Percentiles rank a stretch among this genome's conserved stretches.
phyloP scores from a whole-genome alignment of 495 filamentous ascomycete genomes.

The Rhizodiscina lignyota region DNA sequence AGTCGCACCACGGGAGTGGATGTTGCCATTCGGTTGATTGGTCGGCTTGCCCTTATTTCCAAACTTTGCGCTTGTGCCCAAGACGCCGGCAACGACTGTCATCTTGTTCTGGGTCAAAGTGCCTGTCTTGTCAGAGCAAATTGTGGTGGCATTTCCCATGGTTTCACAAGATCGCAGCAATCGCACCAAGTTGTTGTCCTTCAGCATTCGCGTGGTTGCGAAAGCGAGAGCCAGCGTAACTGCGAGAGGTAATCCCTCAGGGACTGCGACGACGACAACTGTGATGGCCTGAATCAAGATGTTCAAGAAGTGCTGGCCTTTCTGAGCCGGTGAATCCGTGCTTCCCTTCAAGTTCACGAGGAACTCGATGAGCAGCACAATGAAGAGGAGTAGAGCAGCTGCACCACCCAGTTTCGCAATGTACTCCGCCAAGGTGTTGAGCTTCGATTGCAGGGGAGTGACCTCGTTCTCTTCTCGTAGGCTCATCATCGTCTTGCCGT shows the following conservation, averaged over 20 bases:
- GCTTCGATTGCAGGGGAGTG: slow-evolving; percentile 85
- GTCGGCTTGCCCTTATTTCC: slow-evolving; percentile 15
- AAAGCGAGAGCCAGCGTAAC: slow-evolving; percentile 90
- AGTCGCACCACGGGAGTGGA: too few species aligned
- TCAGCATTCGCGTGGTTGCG: slow-evolving; percentile 87
- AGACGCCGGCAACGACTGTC: slow-evolving; percentile 48
- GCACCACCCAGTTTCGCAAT: slow-evolving; percentile 86
- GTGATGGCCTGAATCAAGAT: slow-evolving; percentile 95
- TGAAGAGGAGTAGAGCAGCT: slow-evolving; percentile 68
- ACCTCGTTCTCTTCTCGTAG: slow-evolving; percentile 79
- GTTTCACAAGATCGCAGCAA: slow-evolving; percentile 87
- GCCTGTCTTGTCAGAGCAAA: slow-evolving; percentile 95
- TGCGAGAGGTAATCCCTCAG: slow-evolving; percentile 81
- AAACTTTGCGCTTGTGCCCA: slow-evolving; percentile 38
- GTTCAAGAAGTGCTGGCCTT: slow-evolving; percentile 74
- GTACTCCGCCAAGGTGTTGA: slow-evolving; percentile 74
- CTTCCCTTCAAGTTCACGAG: slow-evolving; percentile 46
- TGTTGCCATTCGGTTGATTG: slow-evolving; percentile 6
- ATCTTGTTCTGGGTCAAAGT: slow-evolving; percentile 69
- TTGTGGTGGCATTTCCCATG: slow-evolving; percentile 95
- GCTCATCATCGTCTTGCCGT: slow-evolving; percentile 89
- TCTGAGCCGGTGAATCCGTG: slow-evolving; percentile 39
- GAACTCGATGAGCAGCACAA: slow-evolving; percentile 90
- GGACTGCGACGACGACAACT: slow-evolving; percentile 88
- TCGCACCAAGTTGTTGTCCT: slow-evolving; percentile 87